Conservation (phyloP, 257 asterid species). For the Przewalskia tangutica region DNA sequence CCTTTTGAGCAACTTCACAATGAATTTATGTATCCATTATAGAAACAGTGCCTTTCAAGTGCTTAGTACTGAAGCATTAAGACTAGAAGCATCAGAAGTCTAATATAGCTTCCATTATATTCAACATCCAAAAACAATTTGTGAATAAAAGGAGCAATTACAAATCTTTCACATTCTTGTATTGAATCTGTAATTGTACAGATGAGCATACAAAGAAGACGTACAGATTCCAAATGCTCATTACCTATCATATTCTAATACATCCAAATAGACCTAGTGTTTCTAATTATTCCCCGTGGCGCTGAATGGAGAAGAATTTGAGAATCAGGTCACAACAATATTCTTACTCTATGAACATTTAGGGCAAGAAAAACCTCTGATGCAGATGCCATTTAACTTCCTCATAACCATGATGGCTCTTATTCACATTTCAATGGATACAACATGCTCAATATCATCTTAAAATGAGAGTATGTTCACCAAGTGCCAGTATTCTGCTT, state of each 20-base stretch:
- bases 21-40: not conserved
- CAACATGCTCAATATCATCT: slow-evolving; percentile 39
- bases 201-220: not conserved
- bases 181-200: not conserved
- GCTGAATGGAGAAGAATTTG: not conserved
- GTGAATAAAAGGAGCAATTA: not conserved
- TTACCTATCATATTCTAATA: not conserved
- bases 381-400: not conserved
- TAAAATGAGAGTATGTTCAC: slow-evolving; percentile 50
- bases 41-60: not conserved
- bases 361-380: not conserved
- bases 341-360: not conserved
- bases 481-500: slow-evolving; percentile 45
- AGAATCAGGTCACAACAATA: not conserved
- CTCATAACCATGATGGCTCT: not conserved
- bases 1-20: not conserved
- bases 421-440: slow-evolving; percentile 34
- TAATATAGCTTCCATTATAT: not conserved
- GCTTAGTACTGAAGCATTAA: not conserved
- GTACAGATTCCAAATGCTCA: not conserved
- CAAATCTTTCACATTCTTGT: not conserved
- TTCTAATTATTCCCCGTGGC: not conserved
- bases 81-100: not conserved
- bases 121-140: too few relatives aligned
- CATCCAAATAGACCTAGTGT: not conserved